Percentiles rank a stretch among this genome's conserved stretches.
Evolutionary conservation across 148 eudicot species (phyloP).

Genomic region (Heliamphora exappendiculata): DNA sequence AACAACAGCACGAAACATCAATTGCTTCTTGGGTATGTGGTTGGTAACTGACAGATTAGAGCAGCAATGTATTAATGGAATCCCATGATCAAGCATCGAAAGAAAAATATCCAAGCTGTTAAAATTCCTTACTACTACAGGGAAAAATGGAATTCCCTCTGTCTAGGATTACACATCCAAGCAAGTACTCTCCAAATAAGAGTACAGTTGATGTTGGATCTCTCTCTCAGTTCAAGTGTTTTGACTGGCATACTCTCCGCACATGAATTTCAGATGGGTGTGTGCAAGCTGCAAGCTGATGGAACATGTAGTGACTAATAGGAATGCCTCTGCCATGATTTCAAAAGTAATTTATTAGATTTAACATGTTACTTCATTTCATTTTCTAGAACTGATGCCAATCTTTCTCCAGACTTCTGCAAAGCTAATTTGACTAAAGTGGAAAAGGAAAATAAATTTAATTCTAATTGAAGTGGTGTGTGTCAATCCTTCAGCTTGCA

Average conservation of each 20-base stretch:
- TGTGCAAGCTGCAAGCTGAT: not conserved
- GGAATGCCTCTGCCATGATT: not conserved
- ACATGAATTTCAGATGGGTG: constrained; percentile 2
- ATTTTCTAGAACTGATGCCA: not conserved
- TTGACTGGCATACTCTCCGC: not conserved
- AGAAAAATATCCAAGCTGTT: not conserved
- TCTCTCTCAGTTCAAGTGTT: not conserved
- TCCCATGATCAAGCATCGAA: not conserved
- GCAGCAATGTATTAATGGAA: not conserved
- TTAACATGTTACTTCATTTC: not conserved
- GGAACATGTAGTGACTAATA: not conserved
- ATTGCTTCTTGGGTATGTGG: not conserved
- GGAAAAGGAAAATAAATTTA: no score
- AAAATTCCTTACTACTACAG: not conserved
- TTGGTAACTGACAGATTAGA: not conserved
- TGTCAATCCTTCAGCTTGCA: no score
- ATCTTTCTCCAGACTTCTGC: not conserved
- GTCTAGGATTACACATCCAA: not conserved
- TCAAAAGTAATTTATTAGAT: not conserved
- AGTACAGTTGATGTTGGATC: not conserved
- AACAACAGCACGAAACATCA: not conserved
- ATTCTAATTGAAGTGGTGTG: no score
- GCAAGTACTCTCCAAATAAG: not conserved
- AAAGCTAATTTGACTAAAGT: not conserved
- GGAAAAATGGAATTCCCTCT: not conserved